Evolutionary conservation across 2,329 filamentous ascomycete species (phyloP), one percentile per base, ranked within the genome.

Genomic region (Ophiostoma quercus): DNA sequence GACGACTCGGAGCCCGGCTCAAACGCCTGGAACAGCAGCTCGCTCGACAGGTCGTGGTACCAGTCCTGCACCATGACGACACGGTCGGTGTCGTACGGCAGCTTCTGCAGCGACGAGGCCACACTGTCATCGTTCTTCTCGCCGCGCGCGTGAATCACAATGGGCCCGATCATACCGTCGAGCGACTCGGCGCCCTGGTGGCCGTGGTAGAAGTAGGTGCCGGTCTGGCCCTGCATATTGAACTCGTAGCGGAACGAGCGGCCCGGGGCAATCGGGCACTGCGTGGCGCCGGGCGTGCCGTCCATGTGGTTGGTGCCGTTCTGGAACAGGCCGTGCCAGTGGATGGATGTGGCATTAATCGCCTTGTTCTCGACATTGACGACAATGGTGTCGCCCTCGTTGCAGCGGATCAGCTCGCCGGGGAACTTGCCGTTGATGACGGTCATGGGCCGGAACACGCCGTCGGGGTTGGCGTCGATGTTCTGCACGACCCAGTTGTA

Each of bases 361-460:
- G 90, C 80, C 32, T 81, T 79, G 75, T 91, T 91, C 77, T 86
- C 82, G 68, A 90, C 82, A 57, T 88, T 86, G 62, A 93, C 86
- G 3, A 92, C 77, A 9, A 95, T 78, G 0, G 84, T 87, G 74
- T 95, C 92, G 25, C 90, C 90, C 73, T 91, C 87, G 73, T 91
- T 92, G 72, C 88, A 87, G 73, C 91, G 86, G 65, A 95, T 86
- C 63, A 90, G 78, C 6, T 91, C 91, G 0, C 91, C 84, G 0
- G 92, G 92, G 78, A 91, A 93, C 76, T 90, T 82, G 47, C 88
- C 87, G 75, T 94, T 92, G 79, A 92, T 90, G 51, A 89, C 85
- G 0, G 79, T 91, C 16, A 86, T 85, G 12, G 87, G 84, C 37
- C 91, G 84, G 73, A 84, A 84, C 11, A 84, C 82, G 51, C 88